Percentiles rank a stretch among this genome's conserved stretches.
These are phyloP conservation scores for Beauveria australis DNA, from an alignment of 2,329 filamentous ascomycete genomes.

Conservation along the genomic window DNA sequence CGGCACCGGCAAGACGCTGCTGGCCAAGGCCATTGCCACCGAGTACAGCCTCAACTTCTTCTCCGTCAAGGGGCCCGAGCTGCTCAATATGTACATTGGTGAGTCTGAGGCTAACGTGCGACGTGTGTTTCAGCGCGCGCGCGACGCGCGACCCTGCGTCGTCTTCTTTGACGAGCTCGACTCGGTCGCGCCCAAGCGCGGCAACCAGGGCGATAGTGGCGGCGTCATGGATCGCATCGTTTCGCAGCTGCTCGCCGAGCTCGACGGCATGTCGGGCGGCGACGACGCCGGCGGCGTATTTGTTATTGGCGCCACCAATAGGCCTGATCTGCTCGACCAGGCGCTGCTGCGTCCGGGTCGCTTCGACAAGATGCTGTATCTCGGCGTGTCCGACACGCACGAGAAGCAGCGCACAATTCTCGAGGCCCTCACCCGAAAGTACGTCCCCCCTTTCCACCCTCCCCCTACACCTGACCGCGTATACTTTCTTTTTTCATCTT, in stretches of 20 bases:
- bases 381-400: constrained; percentile 93
- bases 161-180: constrained; percentile 94
- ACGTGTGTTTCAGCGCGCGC: constrained; percentile 76
- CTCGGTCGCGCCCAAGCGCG: constrained; percentile 89
- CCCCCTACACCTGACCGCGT: constrained; percentile 5
- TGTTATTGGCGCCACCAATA: constrained; percentile 92
- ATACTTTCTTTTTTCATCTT: background rate
- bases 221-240: constrained; percentile 98
- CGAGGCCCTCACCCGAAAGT: constrained; percentile 91
- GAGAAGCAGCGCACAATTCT: constrained; percentile 93
- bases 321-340: constrained; percentile 86
- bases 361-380: constrained; percentile 97
- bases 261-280: constrained; percentile 95
- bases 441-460: constrained; percentile 20
- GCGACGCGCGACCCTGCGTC: constrained; percentile 78
- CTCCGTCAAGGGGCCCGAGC: constrained; percentile 82
- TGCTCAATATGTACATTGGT: constrained; percentile 95
- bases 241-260: constrained; percentile 84
- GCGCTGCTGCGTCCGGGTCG: constrained; percentile 81
- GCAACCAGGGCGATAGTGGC: constrained; percentile 93
- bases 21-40: constrained; percentile 87
- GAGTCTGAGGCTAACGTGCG: constrained; percentile 90
- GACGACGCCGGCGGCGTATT: constrained; percentile 84
- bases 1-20: constrained; percentile 84
- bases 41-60: constrained; percentile 95